Evolutionary conservation across 768 basidiomycete species (phyloP), one percentile per base, ranked within the genome.

Genomic region (Tylopilus cervinicoccineus): DNA sequence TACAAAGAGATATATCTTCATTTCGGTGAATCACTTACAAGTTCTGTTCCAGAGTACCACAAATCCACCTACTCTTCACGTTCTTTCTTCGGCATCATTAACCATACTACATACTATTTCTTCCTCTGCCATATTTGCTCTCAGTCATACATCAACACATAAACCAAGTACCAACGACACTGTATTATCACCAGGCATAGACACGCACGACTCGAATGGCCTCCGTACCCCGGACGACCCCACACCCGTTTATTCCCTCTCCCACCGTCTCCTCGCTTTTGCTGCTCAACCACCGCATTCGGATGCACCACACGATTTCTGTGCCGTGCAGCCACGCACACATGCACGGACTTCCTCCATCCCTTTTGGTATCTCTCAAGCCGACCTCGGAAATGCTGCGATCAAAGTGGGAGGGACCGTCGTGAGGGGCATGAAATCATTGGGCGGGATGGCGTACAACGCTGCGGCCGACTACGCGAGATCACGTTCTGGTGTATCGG

Each of bases 261-360:
- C 81, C 12, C 65, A 73, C 29, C 81, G 85, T 10, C 76, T 89
- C 22, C 70, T 88, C 13, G 84, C 81, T 5, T 86, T 77, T 54
- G 74, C 78, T 9, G 67, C 70, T n/a, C 68, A 64, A 10, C 58
- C 69, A 26, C 61, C 71, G 14, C 59, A 59, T 32, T 27, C 57
- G 5, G 62, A 63, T 54, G 37, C 27, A n/a, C 58, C 58, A 7
- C 60, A 47, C 28, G 57, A 47, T 17, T 44, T 43, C 5, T 44
- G 52, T 38, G 33, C 54, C 42, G 59, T 54, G 43, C 58, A 44
- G 6, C 62, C 56, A 20, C 55, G 45, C 42, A 48, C 60, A 43
- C 61, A 62, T 47, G 45, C 45, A 54, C 58, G 58, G 50, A 50
- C 52, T 48, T 62, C 64, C 16, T 37, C 44, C 8, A 20, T 42